Conservation (phyloP, 2,329 filamentous ascomycete genomes). For the Epichloe sp. region DNA sequence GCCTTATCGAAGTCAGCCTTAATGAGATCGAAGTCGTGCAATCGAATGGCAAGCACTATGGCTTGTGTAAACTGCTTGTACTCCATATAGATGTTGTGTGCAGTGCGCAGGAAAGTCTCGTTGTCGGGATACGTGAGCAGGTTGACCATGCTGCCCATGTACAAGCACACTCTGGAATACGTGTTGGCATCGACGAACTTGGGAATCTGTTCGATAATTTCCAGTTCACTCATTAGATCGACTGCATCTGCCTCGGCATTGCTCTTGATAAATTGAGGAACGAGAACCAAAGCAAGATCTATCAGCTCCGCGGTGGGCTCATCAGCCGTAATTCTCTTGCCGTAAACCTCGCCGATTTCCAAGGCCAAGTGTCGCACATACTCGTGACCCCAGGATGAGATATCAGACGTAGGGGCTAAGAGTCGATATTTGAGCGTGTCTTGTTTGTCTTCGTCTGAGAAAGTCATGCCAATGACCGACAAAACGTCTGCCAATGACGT, state of each 20-base stretch:
- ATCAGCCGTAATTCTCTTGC: slow-evolving; percentile 73
- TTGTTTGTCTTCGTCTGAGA: slow-evolving; percentile 88
- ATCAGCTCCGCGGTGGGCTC: slow-evolving; percentile 73
- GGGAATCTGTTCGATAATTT: slow-evolving; percentile 88
- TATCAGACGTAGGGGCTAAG: slow-evolving; percentile 78
- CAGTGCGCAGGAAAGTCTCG: slow-evolving; percentile 83
- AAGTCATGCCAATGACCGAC: slow-evolving; percentile 97
- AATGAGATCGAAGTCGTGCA: slow-evolving; percentile 80
- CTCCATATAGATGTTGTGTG: slow-evolving; percentile 83
- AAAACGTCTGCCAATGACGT: slow-evolving; percentile 85
- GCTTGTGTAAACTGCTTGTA: slow-evolving; percentile 92
- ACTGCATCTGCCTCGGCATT: slow-evolving; percentile 98
- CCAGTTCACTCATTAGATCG: slow-evolving; percentile 89
- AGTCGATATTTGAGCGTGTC: slow-evolving; percentile 95
- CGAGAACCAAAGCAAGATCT: slow-evolving; percentile 69
- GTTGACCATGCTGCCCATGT: slow-evolving; percentile 99
- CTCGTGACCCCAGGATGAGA: slow-evolving; percentile 96
- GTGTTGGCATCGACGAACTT: slow-evolving; percentile 89
- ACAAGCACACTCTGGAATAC: slow-evolving; percentile 83
- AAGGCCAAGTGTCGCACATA: slow-evolving; percentile 92
- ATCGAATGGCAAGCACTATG: slow-evolving; percentile 81
- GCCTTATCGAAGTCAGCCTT: slow-evolving; percentile 68
- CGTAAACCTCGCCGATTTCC: slow-evolving; percentile 91
- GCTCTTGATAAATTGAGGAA: slow-evolving; percentile 91
- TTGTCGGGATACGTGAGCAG: slow-evolving; percentile 96